Percentiles rank a stretch among this genome's conserved stretches.
Conservation (phyloP, 192 early-diverging fungal genomes). For the Backusella parvicylindrica region DNA sequence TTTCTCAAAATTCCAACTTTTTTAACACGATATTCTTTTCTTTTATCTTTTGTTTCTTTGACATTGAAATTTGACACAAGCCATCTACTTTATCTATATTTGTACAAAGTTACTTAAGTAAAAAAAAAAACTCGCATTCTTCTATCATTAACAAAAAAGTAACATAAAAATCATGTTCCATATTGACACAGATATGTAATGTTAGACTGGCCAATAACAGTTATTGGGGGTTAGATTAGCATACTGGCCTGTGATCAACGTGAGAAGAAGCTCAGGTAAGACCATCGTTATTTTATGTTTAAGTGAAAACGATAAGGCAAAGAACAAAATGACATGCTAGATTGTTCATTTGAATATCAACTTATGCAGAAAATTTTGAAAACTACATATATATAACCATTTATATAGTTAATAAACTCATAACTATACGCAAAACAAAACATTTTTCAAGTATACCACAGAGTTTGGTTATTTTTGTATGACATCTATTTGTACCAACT, state of each 20-base stretch:
- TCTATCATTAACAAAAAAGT: background rate
- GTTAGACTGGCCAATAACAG: background rate
- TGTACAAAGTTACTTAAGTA: background rate
- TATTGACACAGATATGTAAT: background rate
- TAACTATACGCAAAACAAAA: background rate
- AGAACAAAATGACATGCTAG: background rate
- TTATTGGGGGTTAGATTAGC: background rate
- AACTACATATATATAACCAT: background rate
- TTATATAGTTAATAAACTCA: background rate
- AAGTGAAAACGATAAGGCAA: background rate
- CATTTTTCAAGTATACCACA: background rate
- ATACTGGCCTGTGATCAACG: slow-evolving; percentile 2
- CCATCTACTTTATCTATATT: background rate
- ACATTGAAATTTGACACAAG: background rate
- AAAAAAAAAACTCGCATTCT: background rate
- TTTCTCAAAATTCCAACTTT: background rate
- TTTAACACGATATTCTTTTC: background rate
- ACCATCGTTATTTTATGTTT: slow-evolving; percentile 1
- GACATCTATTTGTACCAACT: background rate
- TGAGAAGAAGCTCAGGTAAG: slow-evolving; percentile 1
- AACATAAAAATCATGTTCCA: background rate
- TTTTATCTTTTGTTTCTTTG: background rate
- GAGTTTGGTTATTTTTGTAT: background rate
- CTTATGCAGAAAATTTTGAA: background rate
- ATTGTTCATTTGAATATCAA: background rate